Evolutionary conservation across 768 basidiomycete species (phyloP).

Genomic region (Coprinopsis marcescibilis): DNA sequence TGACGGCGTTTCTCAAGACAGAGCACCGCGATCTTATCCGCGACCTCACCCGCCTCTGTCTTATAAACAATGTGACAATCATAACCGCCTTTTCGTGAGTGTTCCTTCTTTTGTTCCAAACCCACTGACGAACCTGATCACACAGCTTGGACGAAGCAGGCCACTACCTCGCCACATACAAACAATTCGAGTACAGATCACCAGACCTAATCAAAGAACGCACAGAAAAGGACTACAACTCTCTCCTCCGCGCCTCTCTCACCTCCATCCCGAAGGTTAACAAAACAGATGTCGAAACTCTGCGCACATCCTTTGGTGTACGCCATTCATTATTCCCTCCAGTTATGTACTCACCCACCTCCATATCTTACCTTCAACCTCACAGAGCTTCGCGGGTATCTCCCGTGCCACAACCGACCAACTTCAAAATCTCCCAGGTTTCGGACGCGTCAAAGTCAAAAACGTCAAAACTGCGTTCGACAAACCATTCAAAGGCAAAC

Average conservation of each 20-base stretch:
- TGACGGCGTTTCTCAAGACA: conserved; percentile 39
- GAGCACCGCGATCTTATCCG: conserved; percentile 90
- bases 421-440: conserved; percentile 81
- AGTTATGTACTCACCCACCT: conserved; percentile 3
- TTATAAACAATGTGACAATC: conserved; percentile 91
- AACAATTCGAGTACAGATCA: conserved; percentile 89
- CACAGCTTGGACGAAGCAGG: conserved; percentile 85
- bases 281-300: conserved; percentile 94
- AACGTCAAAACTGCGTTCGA: conserved; percentile 89
- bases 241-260: conserved; percentile 74
- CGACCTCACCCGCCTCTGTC: conserved; percentile 88
- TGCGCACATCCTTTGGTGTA: conserved; percentile 89
- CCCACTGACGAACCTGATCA: conserved; percentile 3
- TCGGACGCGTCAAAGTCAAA: conserved; percentile 90
- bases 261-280: conserved; percentile 92
- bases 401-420: conserved; percentile 66
- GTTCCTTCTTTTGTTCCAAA: neutral
- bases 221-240: conserved; percentile 81
- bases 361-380: neutral
- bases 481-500: conserved; percentile 73
- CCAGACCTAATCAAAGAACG: conserved; percentile 95
- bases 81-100: conserved; percentile 80
- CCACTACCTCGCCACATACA: conserved; percentile 85
- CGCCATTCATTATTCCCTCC: conserved; percentile 20
- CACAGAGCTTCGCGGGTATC: conserved; percentile 82